Evolutionary conservation across 2,329 filamentous ascomycete genomes (phyloP), one percentile per base, ranked within the genome.

Genomic region (Davidsoniella australis): DNA sequence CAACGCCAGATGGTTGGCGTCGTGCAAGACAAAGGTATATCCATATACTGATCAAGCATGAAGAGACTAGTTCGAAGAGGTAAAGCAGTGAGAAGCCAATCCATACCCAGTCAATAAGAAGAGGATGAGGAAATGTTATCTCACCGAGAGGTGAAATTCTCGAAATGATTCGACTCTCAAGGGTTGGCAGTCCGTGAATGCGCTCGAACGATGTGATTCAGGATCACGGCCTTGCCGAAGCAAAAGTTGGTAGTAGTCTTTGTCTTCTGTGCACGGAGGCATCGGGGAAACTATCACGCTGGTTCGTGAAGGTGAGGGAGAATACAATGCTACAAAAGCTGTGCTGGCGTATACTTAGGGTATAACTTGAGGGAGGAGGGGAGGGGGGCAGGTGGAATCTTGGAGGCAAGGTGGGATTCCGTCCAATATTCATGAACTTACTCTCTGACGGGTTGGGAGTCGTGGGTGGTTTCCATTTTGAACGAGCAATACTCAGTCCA

Each of bases 401-500:
- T 63, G 63, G 64, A 20, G 63, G 60, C 57, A 59, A 58, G 63
- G 63, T 14, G 58, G 49, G 47, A 33, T n/a, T 47, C 49, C 45
- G 80, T 79, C 72, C 71, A 69, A 66, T 62, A 58, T 56, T 55
- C 67, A 70, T 48, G 17, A 75, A 96, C 91, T 96, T 94, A 98
- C 91, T 96, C 91, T 94, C 91, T 82, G 70, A 95, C 93, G 66
- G 93, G 75, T 63, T 93, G 85, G 59, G 85, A 76, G 63, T 94
- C 87, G 68, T 98, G 91, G 58, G 85, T 91, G 51, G 91, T 96
- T 64, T 96, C 87, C 69, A 91, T 87, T 66, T 96, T 96, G 77
- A 96, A 96, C 60, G 80, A 77, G 70, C 89, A 96, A 69, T 95
- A 98, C 60, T 94, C 88, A 48, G 86, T 84, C 91, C 91, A 98